phyloP scores from a whole-genome alignment of 441 rosid genomes.

The Pelargonium myrrhifolium region DNA sequence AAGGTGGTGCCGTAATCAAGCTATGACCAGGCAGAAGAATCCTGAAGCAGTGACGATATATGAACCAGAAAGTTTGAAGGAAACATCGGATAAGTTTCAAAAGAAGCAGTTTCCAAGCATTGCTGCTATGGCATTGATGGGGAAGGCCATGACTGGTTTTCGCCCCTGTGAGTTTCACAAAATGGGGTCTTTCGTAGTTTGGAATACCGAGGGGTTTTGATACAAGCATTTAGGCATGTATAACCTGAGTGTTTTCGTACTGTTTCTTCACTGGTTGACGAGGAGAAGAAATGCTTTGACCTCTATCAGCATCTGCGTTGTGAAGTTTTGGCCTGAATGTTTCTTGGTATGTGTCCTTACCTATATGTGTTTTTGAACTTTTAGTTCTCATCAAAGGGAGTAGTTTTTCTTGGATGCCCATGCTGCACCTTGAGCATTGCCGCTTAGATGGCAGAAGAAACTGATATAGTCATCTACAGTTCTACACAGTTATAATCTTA shows the following conservation, averaged over 20 bases:
- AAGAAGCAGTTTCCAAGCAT: slow-evolving; percentile 72
- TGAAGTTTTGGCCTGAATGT: neutral
- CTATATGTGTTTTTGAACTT: neutral
- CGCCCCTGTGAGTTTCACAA: slow-evolving; percentile 47
- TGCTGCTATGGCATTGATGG: slow-evolving; percentile 97
- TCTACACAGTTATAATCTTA: too few relatives aligned
- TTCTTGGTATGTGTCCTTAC: slow-evolving; percentile 1
- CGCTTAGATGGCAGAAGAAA: too few relatives aligned
- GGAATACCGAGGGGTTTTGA: slow-evolving; percentile 46
- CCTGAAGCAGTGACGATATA: slow-evolving; percentile 21
- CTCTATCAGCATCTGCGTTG: neutral
- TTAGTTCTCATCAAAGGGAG: neutral
- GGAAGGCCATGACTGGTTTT: slow-evolving; percentile 61
- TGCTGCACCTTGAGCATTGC: neutral
- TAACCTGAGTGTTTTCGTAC: neutral
- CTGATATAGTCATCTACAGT: too few relatives aligned
- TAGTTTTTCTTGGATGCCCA: neutral
- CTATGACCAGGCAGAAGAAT: slow-evolving; percentile 23
- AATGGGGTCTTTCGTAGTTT: slow-evolving; percentile 45
- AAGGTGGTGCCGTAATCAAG: slow-evolving; percentile 54
- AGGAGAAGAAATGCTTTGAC: too few relatives aligned
- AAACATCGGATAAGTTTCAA: slow-evolving; percentile 21
- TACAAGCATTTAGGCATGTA: neutral
- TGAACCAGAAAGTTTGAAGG: slow-evolving; percentile 36
- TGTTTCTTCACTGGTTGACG: neutral